These are phyloP conservation scores for Phaeosphaeria sp. DNA, from an alignment of 2,329 filamentous ascomycete species.

Conservation along the genomic window DNA sequence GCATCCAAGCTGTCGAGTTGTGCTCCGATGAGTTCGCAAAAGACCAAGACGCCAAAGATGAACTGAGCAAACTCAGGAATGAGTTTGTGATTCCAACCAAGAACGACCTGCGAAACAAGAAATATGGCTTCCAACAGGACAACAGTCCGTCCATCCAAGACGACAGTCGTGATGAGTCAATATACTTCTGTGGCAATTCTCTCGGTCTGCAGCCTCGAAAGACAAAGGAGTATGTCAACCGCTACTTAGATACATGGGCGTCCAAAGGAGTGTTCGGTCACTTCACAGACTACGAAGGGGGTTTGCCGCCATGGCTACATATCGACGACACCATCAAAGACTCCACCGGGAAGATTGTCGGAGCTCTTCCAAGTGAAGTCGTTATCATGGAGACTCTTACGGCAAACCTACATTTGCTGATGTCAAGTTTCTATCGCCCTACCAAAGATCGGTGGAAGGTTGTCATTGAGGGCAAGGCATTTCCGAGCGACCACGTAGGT, in stretches of 20 bases:
- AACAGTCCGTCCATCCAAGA: constrained; percentile 26
- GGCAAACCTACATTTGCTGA: constrained; percentile 78
- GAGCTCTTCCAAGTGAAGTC: constrained; percentile 74
- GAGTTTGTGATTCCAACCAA: constrained; percentile 82
- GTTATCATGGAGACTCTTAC: constrained; percentile 90
- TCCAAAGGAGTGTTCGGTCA: constrained; percentile 85
- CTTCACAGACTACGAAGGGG: constrained; percentile 73
- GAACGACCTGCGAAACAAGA: constrained; percentile 71
- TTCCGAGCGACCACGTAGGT: constrained; percentile 80
- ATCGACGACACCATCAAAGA: constrained; percentile 77
- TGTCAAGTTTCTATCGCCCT: constrained; percentile 84
- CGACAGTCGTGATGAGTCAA: constrained; percentile 55
- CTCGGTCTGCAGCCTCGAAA: constrained; percentile 81
- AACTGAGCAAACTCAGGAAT: constrained; percentile 56
- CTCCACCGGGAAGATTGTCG: constrained; percentile 76
- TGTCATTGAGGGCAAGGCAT: constrained; percentile 87
- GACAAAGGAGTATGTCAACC: constrained; percentile 69
- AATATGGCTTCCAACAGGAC: constrained; percentile 34
- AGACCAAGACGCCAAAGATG: constrained; percentile 47
- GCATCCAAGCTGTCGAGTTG: constrained; percentile 25
- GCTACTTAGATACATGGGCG: constrained; percentile 83
- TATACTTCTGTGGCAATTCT: constrained; percentile 91
- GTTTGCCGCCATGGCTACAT: constrained; percentile 76
- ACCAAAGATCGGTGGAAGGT: constrained; percentile 74
- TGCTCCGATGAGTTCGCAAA: constrained; percentile 41